Evolutionary conservation across 139 green algal genomes (phyloP).

Genomic region (Picochlorum sp.): DNA sequence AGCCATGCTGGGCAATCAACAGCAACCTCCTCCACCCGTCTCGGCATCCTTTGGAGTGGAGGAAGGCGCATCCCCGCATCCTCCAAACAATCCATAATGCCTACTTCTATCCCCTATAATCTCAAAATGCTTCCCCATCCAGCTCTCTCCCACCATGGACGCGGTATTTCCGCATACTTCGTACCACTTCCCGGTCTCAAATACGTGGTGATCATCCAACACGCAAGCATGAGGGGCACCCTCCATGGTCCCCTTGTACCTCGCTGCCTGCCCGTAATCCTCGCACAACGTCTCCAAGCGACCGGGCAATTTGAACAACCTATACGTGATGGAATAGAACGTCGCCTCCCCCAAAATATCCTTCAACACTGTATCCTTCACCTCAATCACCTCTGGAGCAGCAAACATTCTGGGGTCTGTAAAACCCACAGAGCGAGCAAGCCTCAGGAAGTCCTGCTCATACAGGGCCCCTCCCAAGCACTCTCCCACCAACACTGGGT

Average conservation of each 20-base stretch:
- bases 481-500: constrained; percentile 68
- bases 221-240: constrained; percentile 57
- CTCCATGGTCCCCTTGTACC: constrained; percentile 63
- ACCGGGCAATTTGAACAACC: constrained; percentile 91
- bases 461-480: constrained; percentile 92
- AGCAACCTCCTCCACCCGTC: background rate
- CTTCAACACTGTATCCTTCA: constrained; percentile 68
- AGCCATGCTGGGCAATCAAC: background rate
- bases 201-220: constrained; percentile 76
- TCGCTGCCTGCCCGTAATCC: constrained; percentile 62
- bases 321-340: constrained; percentile 93
- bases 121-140: constrained; percentile 69
- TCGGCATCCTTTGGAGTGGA: background rate
- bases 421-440: constrained; percentile 73
- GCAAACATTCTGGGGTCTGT: constrained; percentile 65
- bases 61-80: background rate
- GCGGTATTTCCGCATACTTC: constrained; percentile 87
- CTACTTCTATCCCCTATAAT: constrained; percentile 52
- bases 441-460: constrained; percentile 80
- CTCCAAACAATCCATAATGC: constrained; percentile 67
- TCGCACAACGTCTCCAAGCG: constrained; percentile 74
- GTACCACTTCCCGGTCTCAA: constrained; percentile 66
- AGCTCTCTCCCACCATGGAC: constrained; percentile 77
- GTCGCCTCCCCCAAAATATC: constrained; percentile 67
- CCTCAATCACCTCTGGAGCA: constrained; percentile 37